These are phyloP conservation scores for Penicillium paradoxum DNA, from an alignment of 495 filamentous ascomycete species.

Conservation along the genomic window DNA sequence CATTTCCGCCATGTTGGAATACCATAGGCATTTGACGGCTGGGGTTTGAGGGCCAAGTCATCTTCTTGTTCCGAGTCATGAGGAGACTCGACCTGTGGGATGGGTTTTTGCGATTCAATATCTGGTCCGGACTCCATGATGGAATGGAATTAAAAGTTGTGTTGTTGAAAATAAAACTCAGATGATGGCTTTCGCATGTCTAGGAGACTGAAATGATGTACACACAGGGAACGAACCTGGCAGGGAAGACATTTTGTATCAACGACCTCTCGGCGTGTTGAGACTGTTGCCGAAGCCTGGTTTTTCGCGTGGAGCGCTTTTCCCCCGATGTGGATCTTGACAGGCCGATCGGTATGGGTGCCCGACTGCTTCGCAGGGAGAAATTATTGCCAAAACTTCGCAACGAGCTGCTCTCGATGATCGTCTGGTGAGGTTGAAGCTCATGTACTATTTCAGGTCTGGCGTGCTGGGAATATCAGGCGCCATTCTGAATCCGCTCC, in stretches of 20 bases:
- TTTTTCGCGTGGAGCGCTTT: background rate
- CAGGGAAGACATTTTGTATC: slow-evolving; percentile 5
- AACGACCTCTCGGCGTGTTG: slow-evolving; percentile 5
- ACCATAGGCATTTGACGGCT: slow-evolving; percentile 17
- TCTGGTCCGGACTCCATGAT: slow-evolving; percentile 11
- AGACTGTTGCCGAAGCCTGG: slow-evolving; percentile 3
- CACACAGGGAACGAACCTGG: background rate
- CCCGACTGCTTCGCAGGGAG: background rate
- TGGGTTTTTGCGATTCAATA: slow-evolving; percentile 21
- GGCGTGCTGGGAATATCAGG: too few relatives aligned
- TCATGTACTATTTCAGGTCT: too few relatives aligned
- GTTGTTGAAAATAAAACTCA: background rate
- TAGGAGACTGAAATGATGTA: background rate
- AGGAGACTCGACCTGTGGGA: slow-evolving; percentile 12
- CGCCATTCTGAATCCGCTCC: too few relatives aligned
- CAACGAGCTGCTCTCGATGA: background rate
- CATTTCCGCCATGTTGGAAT: slow-evolving; percentile 40
- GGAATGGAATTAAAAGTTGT: background rate
- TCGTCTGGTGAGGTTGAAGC: background rate
- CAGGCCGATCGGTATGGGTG: background rate
- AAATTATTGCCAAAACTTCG: background rate
- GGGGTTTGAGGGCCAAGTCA: slow-evolving; percentile 8
- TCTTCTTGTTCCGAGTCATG: slow-evolving; percentile 19
- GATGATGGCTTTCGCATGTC: background rate
- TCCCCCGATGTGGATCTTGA: background rate